Base-by-base conservation (phyloP, 139 green algal species). In the Microglena sp. region DNA sequence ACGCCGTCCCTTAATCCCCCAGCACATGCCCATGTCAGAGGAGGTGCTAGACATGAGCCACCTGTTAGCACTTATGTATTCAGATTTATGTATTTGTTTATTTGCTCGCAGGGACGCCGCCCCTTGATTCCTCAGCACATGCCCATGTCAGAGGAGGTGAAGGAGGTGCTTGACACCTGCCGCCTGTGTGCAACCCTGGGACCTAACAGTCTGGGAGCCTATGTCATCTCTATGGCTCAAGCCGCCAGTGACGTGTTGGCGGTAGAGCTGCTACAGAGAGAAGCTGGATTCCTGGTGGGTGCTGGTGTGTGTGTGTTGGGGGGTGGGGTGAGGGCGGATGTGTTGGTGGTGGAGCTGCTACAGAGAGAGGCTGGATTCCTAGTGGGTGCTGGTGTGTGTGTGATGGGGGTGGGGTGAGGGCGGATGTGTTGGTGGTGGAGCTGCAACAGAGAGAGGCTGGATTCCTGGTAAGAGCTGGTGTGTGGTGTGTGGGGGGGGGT, bases 221-320 rank as follows among this genome's bases (percentile, higher is more conserved):
- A 98, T 71, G 89, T 99, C 53, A 97, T 99, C 78, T 87, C 72
- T 67, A 98, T 97, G 93, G 78, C 88, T 40, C 81, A 80, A 60
- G 68, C 66, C 30, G 82, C 93, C 33, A 86, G 67, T 26, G 92
- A 99, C 69, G 91, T 99, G 35, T 80, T 99, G 60, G 82, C 84
- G 18, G 93, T 98, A 60, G 83, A 94, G 72, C 88, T 99, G 66
- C 82, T 99, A 65, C 89, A 97, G 82, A 81, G 87, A 21, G 91
- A 95, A 72, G 88, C 85, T 11, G 36, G 65, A 18, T 40, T 82
- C 31, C 80, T 79, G 71, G 76, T 82, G 33, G 59, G 73, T 4
- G 46, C 40, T n/a, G n/a, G n/a, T n/a, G n/a, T n/a, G n/a, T n/a
- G n/a, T n/a, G n/a, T n/a, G n/a, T n/a, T n/a, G n/a, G n/a, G n/a